A percentile compares a stretch with the other conserved stretches of the same genome.
These are phyloP conservation scores for Coprinopsis sp. DNA, from an alignment of 768 basidiomycete species.

Conservation along the genomic window DNA sequence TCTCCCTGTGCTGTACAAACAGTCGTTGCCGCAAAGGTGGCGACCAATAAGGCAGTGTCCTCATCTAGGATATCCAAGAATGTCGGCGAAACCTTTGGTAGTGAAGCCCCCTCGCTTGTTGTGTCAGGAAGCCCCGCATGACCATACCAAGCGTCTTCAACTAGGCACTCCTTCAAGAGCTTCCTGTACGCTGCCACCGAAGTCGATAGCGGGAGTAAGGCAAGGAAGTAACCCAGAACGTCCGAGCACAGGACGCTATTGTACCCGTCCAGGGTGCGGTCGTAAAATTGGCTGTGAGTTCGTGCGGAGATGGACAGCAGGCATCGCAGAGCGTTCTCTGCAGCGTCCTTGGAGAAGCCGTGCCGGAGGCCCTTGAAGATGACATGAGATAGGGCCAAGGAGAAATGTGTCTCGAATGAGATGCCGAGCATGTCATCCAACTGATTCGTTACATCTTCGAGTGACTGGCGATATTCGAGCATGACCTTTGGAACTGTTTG, in stretches of 20 bases:
- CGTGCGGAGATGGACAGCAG: conserved; percentile 59
- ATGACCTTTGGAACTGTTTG: conserved; percentile 51
- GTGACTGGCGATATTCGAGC: conserved; percentile 54
- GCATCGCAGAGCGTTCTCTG: conserved; percentile 56
- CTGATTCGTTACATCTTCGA: conserved; percentile 67
- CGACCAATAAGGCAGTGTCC: conserved; percentile 63
- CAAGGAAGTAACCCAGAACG: conserved; percentile 74
- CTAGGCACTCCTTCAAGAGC: conserved; percentile 59
- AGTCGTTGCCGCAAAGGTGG: conserved; percentile 74
- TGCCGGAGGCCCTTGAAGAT: conserved; percentile 86
- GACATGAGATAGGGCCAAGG: conserved; percentile 76
- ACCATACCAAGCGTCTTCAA: conserved; percentile 41
- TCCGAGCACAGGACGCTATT: conserved; percentile 49
- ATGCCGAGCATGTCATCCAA: conserved; percentile 70
- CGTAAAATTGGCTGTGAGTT: conserved; percentile 27
- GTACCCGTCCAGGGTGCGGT: conserved; percentile 30
- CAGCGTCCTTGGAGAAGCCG: conserved; percentile 54
- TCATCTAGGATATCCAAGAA: conserved; percentile 61
- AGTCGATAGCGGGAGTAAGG: conserved; percentile 66
- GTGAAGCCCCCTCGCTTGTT: conserved; percentile 38
- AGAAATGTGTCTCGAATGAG: conserved; percentile 75
- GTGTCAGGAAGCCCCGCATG: conserved; percentile 33
- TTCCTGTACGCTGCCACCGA: conserved; percentile 49
- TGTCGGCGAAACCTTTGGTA: conserved; percentile 50
- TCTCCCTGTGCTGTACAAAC: conserved; percentile 72